phyloP scores from a whole-genome alignment of 2,329 filamentous ascomycete genomes.

The Pyricularia grisea region DNA sequence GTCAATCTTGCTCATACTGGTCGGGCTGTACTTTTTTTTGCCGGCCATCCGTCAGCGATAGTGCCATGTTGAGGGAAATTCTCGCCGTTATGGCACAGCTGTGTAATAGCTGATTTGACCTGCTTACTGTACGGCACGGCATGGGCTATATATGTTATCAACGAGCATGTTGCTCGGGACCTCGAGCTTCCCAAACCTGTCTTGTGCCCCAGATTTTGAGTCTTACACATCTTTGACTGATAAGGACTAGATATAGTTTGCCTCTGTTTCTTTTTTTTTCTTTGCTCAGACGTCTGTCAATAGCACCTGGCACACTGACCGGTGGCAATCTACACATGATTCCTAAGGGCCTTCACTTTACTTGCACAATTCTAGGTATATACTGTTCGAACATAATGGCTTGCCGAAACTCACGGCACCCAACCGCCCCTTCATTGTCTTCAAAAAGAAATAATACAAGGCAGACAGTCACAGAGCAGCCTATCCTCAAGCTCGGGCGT shows the following conservation, averaged over 20 bases:
- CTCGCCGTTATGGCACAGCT: too few relatives aligned
- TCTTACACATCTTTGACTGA: not conserved
- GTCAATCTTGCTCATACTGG: too few relatives aligned
- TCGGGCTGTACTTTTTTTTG: too few relatives aligned
- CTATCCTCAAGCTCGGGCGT: not conserved
- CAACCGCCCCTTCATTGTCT: not conserved
- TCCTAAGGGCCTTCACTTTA: too few relatives aligned
- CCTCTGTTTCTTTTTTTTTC: not conserved
- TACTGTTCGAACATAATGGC: not conserved
- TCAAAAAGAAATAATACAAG: not conserved
- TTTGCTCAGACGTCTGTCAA: not conserved
- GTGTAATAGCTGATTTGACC: not conserved
- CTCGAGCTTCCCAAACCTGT: not conserved
- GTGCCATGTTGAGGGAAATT: too few relatives aligned
- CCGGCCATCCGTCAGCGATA: too few relatives aligned
- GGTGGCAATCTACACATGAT: too few relatives aligned
- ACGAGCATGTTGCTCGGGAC: not conserved
- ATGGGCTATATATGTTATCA: not conserved
- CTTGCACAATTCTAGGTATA: not conserved
- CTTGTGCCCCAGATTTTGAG: too few relatives aligned
- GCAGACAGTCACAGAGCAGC: not conserved
- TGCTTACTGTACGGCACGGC: not conserved
- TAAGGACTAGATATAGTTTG: not conserved
- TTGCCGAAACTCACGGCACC: not conserved
- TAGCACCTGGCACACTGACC: not conserved